These are phyloP conservation scores for Sanghuangporus baumii DNA, from an alignment of 1,284 basidiomycete species.

Conservation along the genomic window DNA sequence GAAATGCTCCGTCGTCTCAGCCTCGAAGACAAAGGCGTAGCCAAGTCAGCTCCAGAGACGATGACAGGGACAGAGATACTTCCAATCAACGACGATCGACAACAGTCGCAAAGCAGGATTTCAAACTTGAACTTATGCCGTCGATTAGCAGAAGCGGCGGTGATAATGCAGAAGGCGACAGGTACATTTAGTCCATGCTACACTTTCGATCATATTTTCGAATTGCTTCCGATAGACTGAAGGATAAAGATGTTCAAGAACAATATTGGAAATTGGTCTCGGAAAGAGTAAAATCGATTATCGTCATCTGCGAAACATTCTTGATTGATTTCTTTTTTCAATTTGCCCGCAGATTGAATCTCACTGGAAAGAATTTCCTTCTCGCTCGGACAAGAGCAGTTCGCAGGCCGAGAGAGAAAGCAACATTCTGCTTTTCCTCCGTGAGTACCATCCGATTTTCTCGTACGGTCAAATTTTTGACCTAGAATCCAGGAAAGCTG, in stretches of 20 bases:
- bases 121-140: conserved; percentile 3
- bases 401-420: conserved; percentile 8
- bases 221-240: conserved; percentile 1
- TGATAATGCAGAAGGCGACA: conserved; percentile 5
- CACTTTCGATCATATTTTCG: neutral
- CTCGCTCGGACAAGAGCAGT: neutral
- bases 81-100: neutral
- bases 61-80: neutral
- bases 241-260: conserved; percentile 6
- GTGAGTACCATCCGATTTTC: neutral
- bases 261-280: conserved; percentile 11
- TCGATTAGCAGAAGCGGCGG: conserved; percentile 16
- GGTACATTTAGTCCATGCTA: neutral
- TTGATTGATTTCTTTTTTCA: neutral
- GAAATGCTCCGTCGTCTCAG: neutral
- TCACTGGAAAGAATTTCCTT: conserved; percentile 11
- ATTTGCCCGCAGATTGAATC: neutral
- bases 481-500: conserved; percentile 4
- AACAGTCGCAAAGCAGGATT: neutral
- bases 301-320: neutral
- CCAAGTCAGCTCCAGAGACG: neutral
- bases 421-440: conserved; percentile 8
- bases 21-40: neutral
- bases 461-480: neutral
- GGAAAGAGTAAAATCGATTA: conserved; percentile 4